phyloP scores from a whole-genome alignment of 129 eudicot genomes.

The Smallanthus sonchifolius region DNA sequence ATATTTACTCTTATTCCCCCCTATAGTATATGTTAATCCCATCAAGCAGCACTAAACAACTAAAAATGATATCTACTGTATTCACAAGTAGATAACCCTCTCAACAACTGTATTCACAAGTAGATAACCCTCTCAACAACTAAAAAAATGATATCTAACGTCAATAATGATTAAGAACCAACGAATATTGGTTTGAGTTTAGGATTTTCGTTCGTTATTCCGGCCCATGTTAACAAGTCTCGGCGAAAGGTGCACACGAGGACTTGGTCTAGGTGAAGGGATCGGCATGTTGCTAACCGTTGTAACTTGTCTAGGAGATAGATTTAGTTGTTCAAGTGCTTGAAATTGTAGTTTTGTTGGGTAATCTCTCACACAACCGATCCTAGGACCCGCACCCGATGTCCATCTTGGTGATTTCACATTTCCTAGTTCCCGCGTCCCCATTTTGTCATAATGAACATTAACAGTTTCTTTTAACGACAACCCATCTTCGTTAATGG shows the following conservation, averaged over 20 bases:
- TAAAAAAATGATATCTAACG: neutral
- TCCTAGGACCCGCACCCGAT: constrained; percentile 59
- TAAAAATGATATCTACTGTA: too few relatives aligned
- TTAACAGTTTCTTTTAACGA: neutral
- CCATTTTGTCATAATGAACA: neutral
- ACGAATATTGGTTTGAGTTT: neutral
- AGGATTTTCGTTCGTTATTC: constrained; percentile 4
- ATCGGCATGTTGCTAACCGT: constrained; percentile 31
- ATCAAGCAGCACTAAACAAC: neutral
- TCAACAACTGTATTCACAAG: neutral
- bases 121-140: neutral
- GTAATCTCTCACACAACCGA: constrained; percentile 58
- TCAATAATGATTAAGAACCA: neutral
- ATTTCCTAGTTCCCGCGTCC: constrained; percentile 6
- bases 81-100: neutral
- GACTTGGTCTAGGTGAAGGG: constrained; percentile 64
- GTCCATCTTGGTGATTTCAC: constrained; percentile 47
- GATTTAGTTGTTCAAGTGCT: constrained; percentile 51
- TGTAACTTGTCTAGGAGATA: constrained; percentile 37
- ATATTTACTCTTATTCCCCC: neutral
- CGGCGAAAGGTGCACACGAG: constrained; percentile 43
- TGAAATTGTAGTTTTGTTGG: constrained; percentile 47
- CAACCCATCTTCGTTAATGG: neutral
- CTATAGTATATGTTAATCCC: constrained; percentile 13
- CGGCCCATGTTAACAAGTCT: constrained; percentile 47